Conservation (phyloP, 2,329 filamentous ascomycete genomes). For the Cladosporium sp. region DNA sequence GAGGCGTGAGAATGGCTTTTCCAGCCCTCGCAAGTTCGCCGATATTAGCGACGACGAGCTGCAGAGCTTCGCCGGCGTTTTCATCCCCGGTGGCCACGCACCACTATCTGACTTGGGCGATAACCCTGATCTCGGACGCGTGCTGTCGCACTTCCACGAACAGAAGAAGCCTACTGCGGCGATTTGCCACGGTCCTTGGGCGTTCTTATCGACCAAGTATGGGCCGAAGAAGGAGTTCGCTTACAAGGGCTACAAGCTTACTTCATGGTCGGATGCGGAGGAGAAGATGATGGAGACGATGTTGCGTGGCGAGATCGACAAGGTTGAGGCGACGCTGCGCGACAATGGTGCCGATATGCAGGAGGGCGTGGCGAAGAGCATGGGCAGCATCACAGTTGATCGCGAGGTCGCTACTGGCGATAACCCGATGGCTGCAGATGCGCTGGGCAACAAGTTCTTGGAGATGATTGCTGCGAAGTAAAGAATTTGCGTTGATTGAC, state of each 20-base stretch:
- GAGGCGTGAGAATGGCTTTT: conserved; percentile 48
- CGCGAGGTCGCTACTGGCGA: conserved; percentile 32
- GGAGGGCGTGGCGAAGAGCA: conserved; percentile 42
- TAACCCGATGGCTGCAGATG: conserved; percentile 6
- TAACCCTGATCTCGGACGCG: conserved; percentile 45
- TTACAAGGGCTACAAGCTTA: conserved; percentile 50
- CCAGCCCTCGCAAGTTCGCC: conserved; percentile 39
- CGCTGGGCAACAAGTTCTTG: background rate
- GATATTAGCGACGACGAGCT: conserved; percentile 45
- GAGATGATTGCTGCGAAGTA: conserved; percentile 11
- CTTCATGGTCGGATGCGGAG: conserved; percentile 48
- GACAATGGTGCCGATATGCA: conserved; percentile 48
- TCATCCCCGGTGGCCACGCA: conserved; percentile 50
- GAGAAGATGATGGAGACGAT: conserved; percentile 50
- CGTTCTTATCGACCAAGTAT: conserved; percentile 45
- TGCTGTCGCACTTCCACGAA: conserved; percentile 44
- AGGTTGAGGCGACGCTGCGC: conserved; percentile 42
- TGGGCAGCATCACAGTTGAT: conserved; percentile 46
- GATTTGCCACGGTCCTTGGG: conserved; percentile 51
- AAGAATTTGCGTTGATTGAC: background rate
- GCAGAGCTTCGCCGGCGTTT: conserved; percentile 42
- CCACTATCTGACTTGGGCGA: conserved; percentile 46
- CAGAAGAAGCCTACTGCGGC: conserved; percentile 46
- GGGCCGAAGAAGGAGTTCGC: conserved; percentile 40
- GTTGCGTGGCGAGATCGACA: conserved; percentile 45